A percentile compares a stretch with the other conserved stretches of the same genome.
phyloP scores from a whole-genome alignment of 2,329 filamentous ascomycete species.

The Trichoderma cornu-damae region DNA sequence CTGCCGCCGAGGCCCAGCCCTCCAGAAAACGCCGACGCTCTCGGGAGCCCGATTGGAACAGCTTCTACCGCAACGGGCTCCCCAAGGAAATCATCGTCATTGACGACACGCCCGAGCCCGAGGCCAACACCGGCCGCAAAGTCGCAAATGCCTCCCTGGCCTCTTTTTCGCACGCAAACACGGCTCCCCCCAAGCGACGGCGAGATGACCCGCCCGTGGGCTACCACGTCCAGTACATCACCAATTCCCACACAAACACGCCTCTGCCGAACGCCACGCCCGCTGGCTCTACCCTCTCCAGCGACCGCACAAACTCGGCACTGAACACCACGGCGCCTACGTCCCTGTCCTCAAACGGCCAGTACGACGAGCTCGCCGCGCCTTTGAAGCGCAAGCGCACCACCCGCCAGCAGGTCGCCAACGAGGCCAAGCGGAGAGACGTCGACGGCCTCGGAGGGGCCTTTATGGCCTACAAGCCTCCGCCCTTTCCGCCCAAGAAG shows the following conservation, averaged over 20 bases:
- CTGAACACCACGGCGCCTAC: constrained; percentile 85
- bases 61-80: constrained; percentile 76
- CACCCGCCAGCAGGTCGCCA: constrained; percentile 69
- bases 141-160: constrained; percentile 30
- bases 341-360: constrained; percentile 59
- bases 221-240: constrained; percentile 63
- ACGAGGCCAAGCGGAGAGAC: constrained; percentile 75
- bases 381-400: constrained; percentile 87
- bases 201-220: constrained; percentile 59
- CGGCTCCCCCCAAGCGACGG: constrained; percentile 52
- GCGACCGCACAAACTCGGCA: constrained; percentile 74
- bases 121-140: constrained; percentile 40
- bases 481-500: constrained; percentile 84
- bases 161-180: constrained; percentile 14
- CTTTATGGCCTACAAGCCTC: constrained; percentile 76
- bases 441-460: constrained; percentile 65
- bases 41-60: constrained; percentile 68
- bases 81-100: constrained; percentile 85
- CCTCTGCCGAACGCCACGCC: constrained; percentile 62
- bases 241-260: constrained; percentile 65
- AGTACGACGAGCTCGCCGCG: constrained; percentile 60
- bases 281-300: constrained; percentile 69
- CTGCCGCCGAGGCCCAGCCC: constrained; percentile 27
- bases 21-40: constrained; percentile 52
- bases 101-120: constrained; percentile 62